A percentile compares a stretch with the other conserved stretches of the same genome.
Evolutionary conservation across 73 alveolate species (phyloP).

Genomic region (Uronychia binucleata): DNA sequence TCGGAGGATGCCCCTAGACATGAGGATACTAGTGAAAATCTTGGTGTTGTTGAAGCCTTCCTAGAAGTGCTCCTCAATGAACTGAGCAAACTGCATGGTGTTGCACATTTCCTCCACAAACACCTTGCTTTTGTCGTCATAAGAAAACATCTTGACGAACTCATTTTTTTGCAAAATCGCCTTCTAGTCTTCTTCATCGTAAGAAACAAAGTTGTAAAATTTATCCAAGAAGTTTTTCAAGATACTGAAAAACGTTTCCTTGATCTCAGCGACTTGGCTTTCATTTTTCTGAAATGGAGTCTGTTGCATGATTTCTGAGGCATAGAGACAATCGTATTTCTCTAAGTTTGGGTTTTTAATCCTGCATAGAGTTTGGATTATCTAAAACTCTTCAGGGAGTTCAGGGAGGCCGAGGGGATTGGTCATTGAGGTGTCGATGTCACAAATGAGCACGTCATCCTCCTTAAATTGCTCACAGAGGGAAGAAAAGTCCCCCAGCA

Average conservation of each 20-base stretch:
- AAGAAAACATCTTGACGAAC: background rate
- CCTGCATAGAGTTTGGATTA: slow-evolving; percentile 29
- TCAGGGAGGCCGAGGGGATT: slow-evolving; percentile 31
- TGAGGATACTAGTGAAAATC: background rate
- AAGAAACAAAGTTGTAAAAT: slow-evolving; percentile 2
- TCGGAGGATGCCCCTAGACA: background rate
- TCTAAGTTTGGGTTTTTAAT: slow-evolving; percentile 24
- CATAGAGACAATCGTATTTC: slow-evolving; percentile 29
- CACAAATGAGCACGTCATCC: slow-evolving; percentile 30
- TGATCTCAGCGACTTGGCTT: slow-evolving; percentile 17
- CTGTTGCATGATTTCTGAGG: slow-evolving; percentile 13
- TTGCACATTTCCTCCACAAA: slow-evolving; percentile 11
- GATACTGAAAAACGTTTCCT: slow-evolving; percentile 35
- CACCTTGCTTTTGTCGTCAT: background rate
- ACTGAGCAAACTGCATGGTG: background rate
- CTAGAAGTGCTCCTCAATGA: slow-evolving; percentile 6
- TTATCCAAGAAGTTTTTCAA: slow-evolving; percentile 23
- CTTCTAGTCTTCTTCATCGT: background rate
- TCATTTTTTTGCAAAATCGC: background rate
- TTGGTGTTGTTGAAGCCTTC: slow-evolving; percentile 11
- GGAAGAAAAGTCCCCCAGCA: slow-evolving; percentile 12
- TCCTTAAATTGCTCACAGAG: slow-evolving; percentile 19
- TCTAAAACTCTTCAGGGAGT: slow-evolving; percentile 29
- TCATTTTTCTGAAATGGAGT: background rate
- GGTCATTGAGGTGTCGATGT: slow-evolving; percentile 39